Evolutionary conservation across 495 filamentous ascomycete genomes (phyloP).

Genomic region (Clavariopsis aquatica): DNA sequence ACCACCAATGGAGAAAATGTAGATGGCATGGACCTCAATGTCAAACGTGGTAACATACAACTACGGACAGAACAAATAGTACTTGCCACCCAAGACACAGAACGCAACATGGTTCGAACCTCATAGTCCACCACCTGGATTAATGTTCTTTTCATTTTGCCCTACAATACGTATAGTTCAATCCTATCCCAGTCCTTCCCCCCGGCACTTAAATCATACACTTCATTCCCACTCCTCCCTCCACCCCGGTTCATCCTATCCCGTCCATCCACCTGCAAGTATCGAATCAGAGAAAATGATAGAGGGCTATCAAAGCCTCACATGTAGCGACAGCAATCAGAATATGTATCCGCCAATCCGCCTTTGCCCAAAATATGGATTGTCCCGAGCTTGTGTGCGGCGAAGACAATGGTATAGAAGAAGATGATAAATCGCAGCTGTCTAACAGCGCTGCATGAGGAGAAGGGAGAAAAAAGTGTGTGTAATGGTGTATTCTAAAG

Average conservation of each 20-base stretch:
- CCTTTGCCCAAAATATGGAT: neutral
- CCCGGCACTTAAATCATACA: constrained; percentile 4
- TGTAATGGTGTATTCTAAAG: neutral
- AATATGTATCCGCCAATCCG: too few species aligned
- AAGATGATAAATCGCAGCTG: too few species aligned
- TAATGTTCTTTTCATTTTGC: neutral
- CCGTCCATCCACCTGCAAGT: neutral
- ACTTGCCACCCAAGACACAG: too few species aligned
- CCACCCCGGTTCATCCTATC: too few species aligned
- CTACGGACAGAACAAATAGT: too few species aligned
- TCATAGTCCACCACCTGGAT: neutral
- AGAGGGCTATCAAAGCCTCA: constrained; percentile 2
- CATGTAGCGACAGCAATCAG: neutral
- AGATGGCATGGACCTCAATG: too few species aligned
- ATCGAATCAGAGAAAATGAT: neutral
- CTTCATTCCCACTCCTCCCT: neutral
- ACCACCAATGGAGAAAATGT: too few species aligned
- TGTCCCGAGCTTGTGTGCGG: neutral
- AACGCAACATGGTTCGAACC: too few species aligned
- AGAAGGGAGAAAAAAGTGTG: neutral
- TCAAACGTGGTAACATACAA: too few species aligned
- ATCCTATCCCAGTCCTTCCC: neutral
- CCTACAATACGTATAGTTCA: too few species aligned
- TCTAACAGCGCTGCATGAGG: neutral
- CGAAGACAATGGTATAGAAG: too few species aligned